Evolutionary conservation across 768 basidiomycete species (phyloP).

Genomic region (Mycena latifolia): DNA sequence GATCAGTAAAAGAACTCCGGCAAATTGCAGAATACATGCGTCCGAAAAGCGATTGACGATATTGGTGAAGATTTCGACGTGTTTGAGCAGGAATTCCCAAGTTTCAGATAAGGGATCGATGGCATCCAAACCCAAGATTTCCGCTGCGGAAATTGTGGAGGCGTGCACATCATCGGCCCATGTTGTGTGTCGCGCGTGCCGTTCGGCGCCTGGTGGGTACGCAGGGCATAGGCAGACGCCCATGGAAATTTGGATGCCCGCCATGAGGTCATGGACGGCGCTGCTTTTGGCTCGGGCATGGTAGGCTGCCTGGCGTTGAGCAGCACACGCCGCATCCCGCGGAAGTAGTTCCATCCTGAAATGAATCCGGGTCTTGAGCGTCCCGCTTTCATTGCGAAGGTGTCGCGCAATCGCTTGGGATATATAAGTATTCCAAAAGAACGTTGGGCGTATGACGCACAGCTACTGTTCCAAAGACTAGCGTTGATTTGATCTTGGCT

Average conservation of each 20-base stretch:
- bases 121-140: constrained; percentile 4
- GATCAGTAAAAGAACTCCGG: background rate
- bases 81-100: constrained; percentile 2
- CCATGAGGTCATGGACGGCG: background rate
- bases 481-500: background rate
- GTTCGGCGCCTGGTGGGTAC: background rate
- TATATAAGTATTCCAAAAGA: too few species aligned
- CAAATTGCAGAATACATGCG: background rate
- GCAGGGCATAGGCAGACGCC: background rate
- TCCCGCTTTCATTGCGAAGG: background rate
- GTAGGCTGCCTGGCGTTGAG: background rate
- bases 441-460: background rate
- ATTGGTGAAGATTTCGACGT: constrained; percentile 4
- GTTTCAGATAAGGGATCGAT: background rate
- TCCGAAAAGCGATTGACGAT: constrained; percentile 15
- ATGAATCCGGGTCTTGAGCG: constrained; percentile 1
- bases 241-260: background rate
- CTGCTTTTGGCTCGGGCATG: background rate
- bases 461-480: background rate
- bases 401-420: background rate
- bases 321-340: background rate
- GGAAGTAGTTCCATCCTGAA: constrained; percentile 17
- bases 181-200: background rate
- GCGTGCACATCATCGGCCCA: background rate
- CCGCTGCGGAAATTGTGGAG: background rate